phyloP scores from a whole-genome alignment of 208 protist genomes.

The Acanthamoeba castellanii region DNA sequence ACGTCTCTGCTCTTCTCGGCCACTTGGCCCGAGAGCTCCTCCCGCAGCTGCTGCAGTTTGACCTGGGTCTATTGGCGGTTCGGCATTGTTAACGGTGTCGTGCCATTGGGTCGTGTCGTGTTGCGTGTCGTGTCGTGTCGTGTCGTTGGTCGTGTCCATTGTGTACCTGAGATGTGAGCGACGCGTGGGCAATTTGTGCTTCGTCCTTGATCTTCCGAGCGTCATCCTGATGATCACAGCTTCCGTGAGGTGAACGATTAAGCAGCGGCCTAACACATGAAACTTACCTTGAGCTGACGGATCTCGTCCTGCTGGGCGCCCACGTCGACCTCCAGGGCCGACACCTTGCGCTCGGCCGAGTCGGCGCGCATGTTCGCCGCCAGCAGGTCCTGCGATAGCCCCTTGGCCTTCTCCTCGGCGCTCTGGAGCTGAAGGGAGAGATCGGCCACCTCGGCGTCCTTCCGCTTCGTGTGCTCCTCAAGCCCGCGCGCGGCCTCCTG shows the following conservation, averaged over 20 bases:
- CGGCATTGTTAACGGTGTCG: no score
- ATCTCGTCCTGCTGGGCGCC: background rate
- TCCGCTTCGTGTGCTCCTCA: background rate
- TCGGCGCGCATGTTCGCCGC: background rate
- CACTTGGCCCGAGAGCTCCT: background rate
- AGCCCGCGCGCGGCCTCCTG: background rate
- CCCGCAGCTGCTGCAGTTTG: slow-evolving; percentile 21
- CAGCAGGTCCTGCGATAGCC: background rate
- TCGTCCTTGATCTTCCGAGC: background rate
- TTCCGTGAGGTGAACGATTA: background rate
- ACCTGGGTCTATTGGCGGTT: background rate
- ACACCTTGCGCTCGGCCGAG: background rate
- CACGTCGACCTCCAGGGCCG: background rate
- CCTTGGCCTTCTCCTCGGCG: slow-evolving; percentile 3
- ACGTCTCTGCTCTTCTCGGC: background rate
- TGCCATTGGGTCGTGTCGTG: no score
- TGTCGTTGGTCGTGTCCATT: background rate
- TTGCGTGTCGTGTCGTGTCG: no score
- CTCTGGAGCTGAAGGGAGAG: background rate
- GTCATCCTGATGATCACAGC: background rate
- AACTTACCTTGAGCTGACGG: background rate
- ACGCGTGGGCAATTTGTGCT: background rate
- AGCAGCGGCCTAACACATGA: background rate
- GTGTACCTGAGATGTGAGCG: background rate
- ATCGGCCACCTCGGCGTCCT: background rate